Conservation (phyloP, 2,329 filamentous ascomycete species). For the Penicillium thymicola region DNA sequence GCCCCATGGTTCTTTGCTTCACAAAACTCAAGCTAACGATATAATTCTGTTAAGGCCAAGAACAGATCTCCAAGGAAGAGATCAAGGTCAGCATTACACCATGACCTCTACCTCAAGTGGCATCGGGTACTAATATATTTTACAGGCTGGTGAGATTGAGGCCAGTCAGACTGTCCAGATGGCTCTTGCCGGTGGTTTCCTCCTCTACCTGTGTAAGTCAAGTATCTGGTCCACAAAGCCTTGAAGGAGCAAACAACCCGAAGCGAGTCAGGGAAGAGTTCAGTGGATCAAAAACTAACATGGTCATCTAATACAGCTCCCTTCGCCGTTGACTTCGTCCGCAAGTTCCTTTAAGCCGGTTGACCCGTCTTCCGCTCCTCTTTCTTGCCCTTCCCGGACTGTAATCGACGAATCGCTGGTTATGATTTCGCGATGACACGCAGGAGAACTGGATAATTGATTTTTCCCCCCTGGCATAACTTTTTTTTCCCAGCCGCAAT, state of each 20-base stretch:
- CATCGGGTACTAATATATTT: slow-evolving; percentile 7
- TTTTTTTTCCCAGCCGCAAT: background rate
- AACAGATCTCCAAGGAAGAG: slow-evolving; percentile 47
- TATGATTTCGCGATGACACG: slow-evolving; percentile 6
- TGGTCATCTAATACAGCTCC: slow-evolving; percentile 36
- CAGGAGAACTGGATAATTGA: background rate
- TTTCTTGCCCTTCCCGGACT: background rate
- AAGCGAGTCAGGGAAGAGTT: background rate
- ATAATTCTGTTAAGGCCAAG: slow-evolving; percentile 31
- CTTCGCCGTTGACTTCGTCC: slow-evolving; percentile 49
- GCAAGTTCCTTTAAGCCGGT: slow-evolving; percentile 44
- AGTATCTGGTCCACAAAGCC: background rate
- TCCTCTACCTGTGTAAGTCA: slow-evolving; percentile 61
- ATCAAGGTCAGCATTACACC: slow-evolving; percentile 36
- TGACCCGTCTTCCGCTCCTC: background rate
- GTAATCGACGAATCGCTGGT: slow-evolving; percentile 8
- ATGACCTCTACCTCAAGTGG: background rate
- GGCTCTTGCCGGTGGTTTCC: slow-evolving; percentile 52
- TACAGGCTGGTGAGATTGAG: slow-evolving; percentile 51
- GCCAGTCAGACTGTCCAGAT: slow-evolving; percentile 54
- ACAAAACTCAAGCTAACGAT: background rate
- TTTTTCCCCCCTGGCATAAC: slow-evolving; percentile 2
- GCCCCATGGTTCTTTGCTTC: background rate
- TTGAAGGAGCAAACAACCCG: background rate
- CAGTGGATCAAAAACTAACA: background rate